These are phyloP conservation scores for Mycena olivaceomarginata DNA, from an alignment of 768 basidiomycete genomes.

Conservation along the genomic window DNA sequence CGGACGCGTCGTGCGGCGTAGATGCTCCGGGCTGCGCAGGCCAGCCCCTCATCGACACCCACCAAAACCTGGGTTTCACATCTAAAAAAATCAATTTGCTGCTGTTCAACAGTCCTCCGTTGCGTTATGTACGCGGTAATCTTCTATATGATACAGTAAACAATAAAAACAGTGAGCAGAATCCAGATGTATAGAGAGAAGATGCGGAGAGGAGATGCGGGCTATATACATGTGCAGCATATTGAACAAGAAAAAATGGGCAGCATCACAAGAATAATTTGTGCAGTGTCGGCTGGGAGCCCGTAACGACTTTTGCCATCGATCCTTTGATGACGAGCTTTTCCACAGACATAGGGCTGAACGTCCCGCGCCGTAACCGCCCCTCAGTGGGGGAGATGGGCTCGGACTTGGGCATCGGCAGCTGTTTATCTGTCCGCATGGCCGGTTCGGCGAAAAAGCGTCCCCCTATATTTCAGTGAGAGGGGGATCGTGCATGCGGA, in stretches of 20 bases:
- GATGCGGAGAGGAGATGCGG: slow-evolving; percentile 16
- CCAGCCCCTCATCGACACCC: no score
- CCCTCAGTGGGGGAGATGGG: slow-evolving; percentile 59
- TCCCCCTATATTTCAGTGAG: slow-evolving; percentile 21
- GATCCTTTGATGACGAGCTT: slow-evolving; percentile 72
- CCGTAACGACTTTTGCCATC: slow-evolving; percentile 69
- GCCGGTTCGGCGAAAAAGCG: slow-evolving; percentile 36
- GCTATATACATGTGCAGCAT: slow-evolving; percentile 32
- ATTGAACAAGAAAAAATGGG: not conserved
- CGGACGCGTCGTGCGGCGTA: no score
- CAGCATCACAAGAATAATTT: slow-evolving; percentile 46
- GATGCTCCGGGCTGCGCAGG: no score
- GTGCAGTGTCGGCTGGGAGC: slow-evolving; percentile 52
- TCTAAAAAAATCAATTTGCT: no score
- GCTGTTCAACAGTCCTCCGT: not conserved
- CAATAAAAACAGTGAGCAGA: not conserved
- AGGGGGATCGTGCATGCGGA: not conserved
- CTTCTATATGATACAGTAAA: not conserved
- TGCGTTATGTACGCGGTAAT: not conserved
- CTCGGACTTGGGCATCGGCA: slow-evolving; percentile 61
- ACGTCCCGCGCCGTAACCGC: slow-evolving; percentile 63
- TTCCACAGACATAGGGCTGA: slow-evolving; percentile 63
- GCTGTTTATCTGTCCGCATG: slow-evolving; percentile 42
- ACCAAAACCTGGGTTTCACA: no score
- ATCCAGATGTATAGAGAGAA: not conserved